phyloP scores from a whole-genome alignment of 2,329 filamentous ascomycete genomes.

The Penicillium sclerotigenum region DNA sequence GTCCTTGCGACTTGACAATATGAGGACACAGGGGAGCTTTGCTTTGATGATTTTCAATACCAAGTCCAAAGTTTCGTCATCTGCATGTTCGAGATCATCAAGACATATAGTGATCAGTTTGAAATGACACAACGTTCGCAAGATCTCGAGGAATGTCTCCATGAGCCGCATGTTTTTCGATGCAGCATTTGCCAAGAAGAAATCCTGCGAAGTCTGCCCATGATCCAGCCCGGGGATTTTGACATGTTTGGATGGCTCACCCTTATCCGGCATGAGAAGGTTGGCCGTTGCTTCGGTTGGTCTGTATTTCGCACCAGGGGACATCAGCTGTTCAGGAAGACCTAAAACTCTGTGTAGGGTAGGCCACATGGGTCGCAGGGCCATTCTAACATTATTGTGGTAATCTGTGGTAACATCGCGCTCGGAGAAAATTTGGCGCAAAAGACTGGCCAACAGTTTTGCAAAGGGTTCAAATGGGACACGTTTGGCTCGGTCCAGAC shows the following conservation, averaged over 20 bases:
- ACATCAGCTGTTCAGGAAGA: slow-evolving; percentile 63
- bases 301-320: slow-evolving; percentile 37
- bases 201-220: slow-evolving; percentile 38
- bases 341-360: slow-evolving; percentile 57
- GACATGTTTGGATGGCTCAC: slow-evolving; percentile 30
- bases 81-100: slow-evolving; percentile 87
- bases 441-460: slow-evolving; percentile 58
- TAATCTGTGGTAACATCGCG: slow-evolving; percentile 60
- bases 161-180: slow-evolving; percentile 66
- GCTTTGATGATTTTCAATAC: slow-evolving; percentile 75
- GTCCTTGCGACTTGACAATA: slow-evolving; percentile 71
- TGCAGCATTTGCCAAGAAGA: slow-evolving; percentile 40
- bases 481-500: slow-evolving; percentile 58
- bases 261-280: slow-evolving; percentile 33
- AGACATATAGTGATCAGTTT: slow-evolving; percentile 86
- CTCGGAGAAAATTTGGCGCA: slow-evolving; percentile 64
- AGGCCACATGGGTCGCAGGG: slow-evolving; percentile 57
- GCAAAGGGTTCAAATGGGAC: slow-evolving; percentile 62
- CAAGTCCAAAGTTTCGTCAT: slow-evolving; percentile 80
- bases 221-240: slow-evolving; percentile 35
- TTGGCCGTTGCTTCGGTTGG: slow-evolving; percentile 31
- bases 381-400: slow-evolving; percentile 56
- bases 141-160: slow-evolving; percentile 82
- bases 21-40: slow-evolving; percentile 75
- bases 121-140: slow-evolving; percentile 75